Evolutionary conservation across 1,284 basidiomycete species (phyloP), one percentile per base, ranked within the genome.

Genomic region (Ceratobasidium sp.): DNA sequence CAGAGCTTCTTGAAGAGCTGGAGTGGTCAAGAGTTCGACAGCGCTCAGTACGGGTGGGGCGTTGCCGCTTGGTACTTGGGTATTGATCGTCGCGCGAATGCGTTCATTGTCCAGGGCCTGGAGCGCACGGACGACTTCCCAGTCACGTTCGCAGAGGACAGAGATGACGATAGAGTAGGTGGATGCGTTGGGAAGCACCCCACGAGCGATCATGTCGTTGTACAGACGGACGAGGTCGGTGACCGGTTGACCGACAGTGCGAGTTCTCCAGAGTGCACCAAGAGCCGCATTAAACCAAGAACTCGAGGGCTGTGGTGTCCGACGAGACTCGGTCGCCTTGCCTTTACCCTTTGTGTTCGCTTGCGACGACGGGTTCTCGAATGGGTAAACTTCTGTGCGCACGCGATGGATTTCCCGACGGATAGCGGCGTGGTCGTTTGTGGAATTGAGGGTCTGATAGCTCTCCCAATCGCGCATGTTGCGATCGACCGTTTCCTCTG

Each of bases 151-250:
- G 26, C 88, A 88, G 72, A 97, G 85, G 0, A 88, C 89, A 1
- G 81, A 78, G 74, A 97, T 89, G 64, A 96, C 84, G 41, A 82
- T 81, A n/a, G 84, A 79, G 78, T 94, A 96, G 0, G 94, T 96
- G 45, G 80, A 78, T 12, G 83, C 77, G 76, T 90, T 90, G 18
- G 95, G 94, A 0, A 86, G 78, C 14, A 95, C 78, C 26, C 88
- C 87, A 52, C 83, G 83, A n/a, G 84, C 81, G 57, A 94, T 81
- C 85, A 96, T 88, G 71, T 89, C 84, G 77, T 92, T 88, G 83
- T 97, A 97, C 3, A 88, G 84, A 72, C 89, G 86, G 74, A 92
- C 81, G 59, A 95, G 81, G 46, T 85, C 79, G 0, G 84, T 82
- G 46, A 93, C 84, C 3, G 88, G 86, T 75, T 88, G 85, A 16